Base-by-base conservation (phyloP, 768 basidiomycete genomes). In the Cystofilobasidium bisporidii region DNA sequence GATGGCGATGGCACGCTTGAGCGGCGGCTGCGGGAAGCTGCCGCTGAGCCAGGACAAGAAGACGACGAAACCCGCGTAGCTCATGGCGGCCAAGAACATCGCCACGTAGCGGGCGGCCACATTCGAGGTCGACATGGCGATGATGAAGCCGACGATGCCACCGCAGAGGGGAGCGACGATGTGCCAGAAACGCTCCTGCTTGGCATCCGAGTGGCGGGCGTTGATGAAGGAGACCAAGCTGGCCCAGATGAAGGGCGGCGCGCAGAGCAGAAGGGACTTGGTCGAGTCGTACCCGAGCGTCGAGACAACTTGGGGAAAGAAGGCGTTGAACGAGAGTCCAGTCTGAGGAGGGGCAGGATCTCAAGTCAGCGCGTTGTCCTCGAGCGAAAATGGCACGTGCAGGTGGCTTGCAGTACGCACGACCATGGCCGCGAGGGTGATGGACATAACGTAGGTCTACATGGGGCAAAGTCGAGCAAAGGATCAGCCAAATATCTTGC, bases 1-100 rank as follows among this genome's bases (percentile, higher is more conserved):
- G 58, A 94, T 80, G 17, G 86, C 86, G n/a, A 91, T 86, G 2
- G 91, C 87, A 6, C 91, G 85, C 77, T 92, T 93, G n/a, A 86
- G 84, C 6, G 89, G 82, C 30, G 91, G 85, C n/a, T 84, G 83
- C 32, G 89, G 84, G 77, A 94, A 80, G 20, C 62, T 82, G 38
- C 62, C 48, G 2, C 26, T 8, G 60, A 69, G 78, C 83, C 77
- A 78, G 8, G 81, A 77, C 74, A 78, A 78, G 72, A 87, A 85
- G 64, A 82, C 81, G 70, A 89, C 83, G 76, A 86, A 88, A 6
- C 83, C 88, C 0, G 85, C 80, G 72, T 87, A 66, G 9, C 36
- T 48, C 8, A 17, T 24, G 17, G 61, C 61, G 50, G 57, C 57
- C 14, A 68, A 47, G 61, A 63, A 68, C 15, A 68, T 6, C 4